phyloP scores from a whole-genome alignment of 805 yeast species.

The Starmerella davenportii region DNA sequence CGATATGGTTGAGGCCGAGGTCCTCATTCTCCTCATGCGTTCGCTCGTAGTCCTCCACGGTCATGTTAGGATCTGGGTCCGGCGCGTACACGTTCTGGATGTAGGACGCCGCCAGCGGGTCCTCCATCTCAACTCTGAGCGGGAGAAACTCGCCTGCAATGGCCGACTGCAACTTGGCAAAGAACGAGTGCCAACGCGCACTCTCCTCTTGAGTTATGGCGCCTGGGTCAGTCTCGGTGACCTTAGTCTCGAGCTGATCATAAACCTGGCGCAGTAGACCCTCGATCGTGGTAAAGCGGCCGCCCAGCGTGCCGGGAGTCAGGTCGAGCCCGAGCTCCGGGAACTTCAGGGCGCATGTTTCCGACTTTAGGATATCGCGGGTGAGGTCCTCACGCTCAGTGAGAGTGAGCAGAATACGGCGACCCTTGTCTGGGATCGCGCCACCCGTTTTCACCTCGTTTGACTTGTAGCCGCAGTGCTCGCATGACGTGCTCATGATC shows the following conservation, averaged over 20 bases:
- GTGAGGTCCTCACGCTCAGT: conserved; percentile 86
- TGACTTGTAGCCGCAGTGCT: conserved; percentile 82
- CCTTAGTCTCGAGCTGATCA: conserved; percentile 75
- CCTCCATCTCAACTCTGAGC: conserved; percentile 78
- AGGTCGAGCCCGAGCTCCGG: conserved; percentile 85
- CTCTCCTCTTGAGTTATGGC: conserved; percentile 70
- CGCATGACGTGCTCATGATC: conserved; percentile 88
- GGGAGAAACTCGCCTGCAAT: conserved; percentile 53
- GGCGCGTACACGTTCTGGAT: conserved; percentile 98
- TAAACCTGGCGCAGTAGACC: conserved; percentile 77
- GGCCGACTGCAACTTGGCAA: conserved; percentile 58
- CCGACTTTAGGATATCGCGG: conserved; percentile 86
- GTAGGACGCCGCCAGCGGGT: conserved; percentile 88
- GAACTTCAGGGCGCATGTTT: conserved; percentile 67
- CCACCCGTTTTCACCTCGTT: conserved; percentile 99
- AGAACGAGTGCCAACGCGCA: conserved; percentile 67
- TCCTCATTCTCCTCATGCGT: conserved; percentile 79
- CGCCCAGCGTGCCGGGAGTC: conserved; percentile 93
- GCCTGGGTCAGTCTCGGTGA: conserved; percentile 71
- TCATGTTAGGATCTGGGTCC: conserved; percentile 93
- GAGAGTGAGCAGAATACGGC: conserved; percentile 48
- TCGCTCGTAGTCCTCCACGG: conserved; percentile 75
- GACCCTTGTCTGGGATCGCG: conserved; percentile 74
- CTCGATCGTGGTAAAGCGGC: conserved; percentile 92
- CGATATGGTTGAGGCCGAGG: conserved; percentile 47